phyloP scores from a whole-genome alignment of 257 asterid species.

The Pogostemon cablin region DNA sequence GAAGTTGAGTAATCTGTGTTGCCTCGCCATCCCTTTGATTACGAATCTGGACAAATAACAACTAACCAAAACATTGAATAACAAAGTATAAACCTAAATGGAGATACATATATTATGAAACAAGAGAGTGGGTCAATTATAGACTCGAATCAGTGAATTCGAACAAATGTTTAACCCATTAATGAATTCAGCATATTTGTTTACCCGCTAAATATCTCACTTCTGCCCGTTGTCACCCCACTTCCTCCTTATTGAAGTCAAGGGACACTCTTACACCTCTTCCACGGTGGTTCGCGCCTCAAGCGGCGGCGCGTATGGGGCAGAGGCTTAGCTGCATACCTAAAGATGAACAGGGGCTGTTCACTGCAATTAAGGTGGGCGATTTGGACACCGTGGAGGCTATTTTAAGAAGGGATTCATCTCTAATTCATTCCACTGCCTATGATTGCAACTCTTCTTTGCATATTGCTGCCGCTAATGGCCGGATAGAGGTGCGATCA shows the following conservation, averaged over 20 bases:
- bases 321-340: conserved; percentile 85
- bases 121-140: too few species aligned
- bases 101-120: too few species aligned
- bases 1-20: too few species aligned
- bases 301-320: conserved; percentile 52
- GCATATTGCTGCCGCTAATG: conserved; percentile 95
- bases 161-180: too few species aligned
- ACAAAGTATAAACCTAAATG: too few species aligned
- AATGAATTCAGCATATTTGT: too few species aligned
- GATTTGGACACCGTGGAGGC: conserved; percentile 60
- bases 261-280: conserved; percentile 34
- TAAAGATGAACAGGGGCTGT: conserved; percentile 61
- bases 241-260: background rate
- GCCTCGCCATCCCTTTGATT: too few species aligned
- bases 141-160: too few species aligned
- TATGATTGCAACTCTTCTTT: conserved; percentile 73
- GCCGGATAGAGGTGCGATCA: conserved; percentile 75
- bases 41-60: too few species aligned
- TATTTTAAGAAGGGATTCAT: conserved; percentile 47
- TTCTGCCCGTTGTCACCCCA: too few species aligned
- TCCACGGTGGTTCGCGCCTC: conserved; percentile 49
- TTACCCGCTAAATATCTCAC: too few species aligned
- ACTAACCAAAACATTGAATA: too few species aligned
- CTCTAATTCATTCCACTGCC: conserved; percentile 49
- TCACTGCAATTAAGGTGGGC: conserved; percentile 70